These are phyloP conservation scores for Sordaria brevicollis DNA, from an alignment of 495 filamentous ascomycete species.

Conservation along the genomic window DNA sequence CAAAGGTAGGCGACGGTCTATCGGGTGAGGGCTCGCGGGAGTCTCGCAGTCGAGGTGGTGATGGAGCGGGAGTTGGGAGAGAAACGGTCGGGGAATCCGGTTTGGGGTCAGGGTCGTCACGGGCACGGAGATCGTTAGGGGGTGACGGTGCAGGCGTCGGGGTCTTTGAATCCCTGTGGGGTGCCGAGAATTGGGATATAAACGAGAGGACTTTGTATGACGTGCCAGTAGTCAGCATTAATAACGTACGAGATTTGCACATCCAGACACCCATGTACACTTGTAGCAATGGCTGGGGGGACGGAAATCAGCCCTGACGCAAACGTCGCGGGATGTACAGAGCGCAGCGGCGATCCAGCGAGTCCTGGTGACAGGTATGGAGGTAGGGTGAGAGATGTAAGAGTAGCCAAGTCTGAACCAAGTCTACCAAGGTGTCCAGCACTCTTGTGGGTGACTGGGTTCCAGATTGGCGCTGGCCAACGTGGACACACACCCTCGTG, in stretches of 20 bases:
- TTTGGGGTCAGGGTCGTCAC: slow-evolving; percentile 16
- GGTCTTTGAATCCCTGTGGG: slow-evolving; percentile 29
- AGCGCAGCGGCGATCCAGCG: background rate
- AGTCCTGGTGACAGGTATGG: background rate
- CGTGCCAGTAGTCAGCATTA: slow-evolving; percentile 17
- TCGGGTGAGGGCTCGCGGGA: slow-evolving; percentile 15
- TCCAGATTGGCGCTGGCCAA: background rate
- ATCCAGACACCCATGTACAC: background rate
- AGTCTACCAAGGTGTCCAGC: background rate
- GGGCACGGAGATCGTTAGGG: slow-evolving; percentile 15
- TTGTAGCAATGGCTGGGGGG: background rate
- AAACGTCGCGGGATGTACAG: background rate
- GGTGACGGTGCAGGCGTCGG: slow-evolving; percentile 28
- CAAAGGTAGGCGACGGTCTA: slow-evolving; percentile 19
- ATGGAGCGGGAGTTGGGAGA: slow-evolving; percentile 6
- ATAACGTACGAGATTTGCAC: slow-evolving; percentile 9
- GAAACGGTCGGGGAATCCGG: slow-evolving; percentile 16
- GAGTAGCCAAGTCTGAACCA: background rate
- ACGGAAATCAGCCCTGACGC: background rate
- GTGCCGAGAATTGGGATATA: slow-evolving; percentile 45
- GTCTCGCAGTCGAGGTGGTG: slow-evolving; percentile 1
- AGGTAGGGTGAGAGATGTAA: background rate
- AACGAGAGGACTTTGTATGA: slow-evolving; percentile 44
- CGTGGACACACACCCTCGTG: background rate
- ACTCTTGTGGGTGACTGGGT: background rate